These are phyloP conservation scores for Stachybotrys echinatus DNA, from an alignment of 2,329 filamentous ascomycete genomes.

Conservation along the genomic window DNA sequence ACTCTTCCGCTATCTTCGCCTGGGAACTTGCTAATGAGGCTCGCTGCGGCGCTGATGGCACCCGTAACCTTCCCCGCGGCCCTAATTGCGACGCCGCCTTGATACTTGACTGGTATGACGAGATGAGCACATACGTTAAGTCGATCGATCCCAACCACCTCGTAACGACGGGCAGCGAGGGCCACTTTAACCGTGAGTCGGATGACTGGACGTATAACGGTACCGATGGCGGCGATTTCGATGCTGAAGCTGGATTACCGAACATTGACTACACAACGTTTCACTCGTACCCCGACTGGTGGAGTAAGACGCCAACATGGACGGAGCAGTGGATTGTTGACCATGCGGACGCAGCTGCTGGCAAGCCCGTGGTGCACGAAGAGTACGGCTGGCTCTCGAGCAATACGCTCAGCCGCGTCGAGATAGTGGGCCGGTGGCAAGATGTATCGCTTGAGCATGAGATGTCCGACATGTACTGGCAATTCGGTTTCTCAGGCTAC, in stretches of 20 bases:
- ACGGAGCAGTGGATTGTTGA: constrained; percentile 49
- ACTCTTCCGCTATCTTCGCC: constrained; percentile 55
- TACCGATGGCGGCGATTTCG: constrained; percentile 24
- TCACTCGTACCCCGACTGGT: constrained; percentile 52
- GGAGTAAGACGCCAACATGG: constrained; percentile 47
- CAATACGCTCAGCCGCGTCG: constrained; percentile 30
- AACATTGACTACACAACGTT: constrained; percentile 50
- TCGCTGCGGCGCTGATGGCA: constrained; percentile 39
- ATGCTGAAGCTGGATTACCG: constrained; percentile 36
- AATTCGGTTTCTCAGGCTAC: constrained; percentile 45
- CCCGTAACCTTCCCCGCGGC: constrained; percentile 39
- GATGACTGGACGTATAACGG: constrained; percentile 41
- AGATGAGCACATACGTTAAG: constrained; percentile 52
- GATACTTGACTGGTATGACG: constrained; percentile 42
- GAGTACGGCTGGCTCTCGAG: constrained; percentile 50
- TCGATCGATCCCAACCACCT: constrained; percentile 44
- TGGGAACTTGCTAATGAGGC: constrained; percentile 66
- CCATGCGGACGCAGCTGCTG: constrained; percentile 38
- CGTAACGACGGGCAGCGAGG: constrained; percentile 53
- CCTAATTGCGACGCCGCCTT: constrained; percentile 32
- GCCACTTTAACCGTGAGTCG: constrained; percentile 43
- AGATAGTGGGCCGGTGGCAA: constrained; percentile 46
- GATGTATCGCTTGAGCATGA: constrained; percentile 39
- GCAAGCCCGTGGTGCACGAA: constrained; percentile 51
- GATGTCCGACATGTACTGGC: constrained; percentile 52